Percentiles rank a stretch among this genome's conserved stretches.
Conservation (phyloP, 257 asterid species). For the Ocimum tenuiflorum region DNA sequence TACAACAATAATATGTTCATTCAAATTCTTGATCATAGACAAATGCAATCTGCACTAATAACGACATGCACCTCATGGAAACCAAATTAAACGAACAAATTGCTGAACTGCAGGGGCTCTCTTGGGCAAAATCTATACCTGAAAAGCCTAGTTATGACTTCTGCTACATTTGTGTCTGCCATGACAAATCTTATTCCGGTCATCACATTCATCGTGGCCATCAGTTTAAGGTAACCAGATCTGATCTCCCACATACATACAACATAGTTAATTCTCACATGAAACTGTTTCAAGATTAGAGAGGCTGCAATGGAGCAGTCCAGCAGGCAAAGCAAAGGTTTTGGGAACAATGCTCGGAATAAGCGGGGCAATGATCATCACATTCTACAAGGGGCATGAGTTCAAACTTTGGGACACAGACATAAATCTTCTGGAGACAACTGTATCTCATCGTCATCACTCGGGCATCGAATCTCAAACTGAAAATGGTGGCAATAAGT, state of each 20-base stretch:
- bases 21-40: too few species aligned
- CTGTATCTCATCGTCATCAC: not conserved
- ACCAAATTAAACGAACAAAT: too few species aligned
- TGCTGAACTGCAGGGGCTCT: slow-evolving; percentile 36
- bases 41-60: too few species aligned
- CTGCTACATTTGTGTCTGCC: slow-evolving; percentile 51
- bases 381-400: slow-evolving; percentile 48
- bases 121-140: slow-evolving; percentile 47
- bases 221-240: slow-evolving; percentile 30
- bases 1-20: too few species aligned
- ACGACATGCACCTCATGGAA: too few species aligned
- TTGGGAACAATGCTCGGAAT: slow-evolving; percentile 48
- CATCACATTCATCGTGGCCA: slow-evolving; percentile 42
- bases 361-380: slow-evolving; percentile 59
- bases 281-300: slow-evolving; percentile 37
- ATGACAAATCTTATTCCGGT: slow-evolving; percentile 57
- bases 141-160: slow-evolving; percentile 39
- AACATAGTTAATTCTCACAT: too few species aligned
- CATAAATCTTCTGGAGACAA: slow-evolving; percentile 34
- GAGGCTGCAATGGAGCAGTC: slow-evolving; percentile 42
- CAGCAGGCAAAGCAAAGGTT: slow-evolving; percentile 56
- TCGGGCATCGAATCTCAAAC: not conserved
- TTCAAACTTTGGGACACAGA: slow-evolving; percentile 29
- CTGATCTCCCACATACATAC: too few species aligned
- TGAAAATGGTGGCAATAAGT: not conserved